A percentile compares a stretch with the other conserved stretches of the same genome.
phyloP scores from a whole-genome alignment of 192 early-diverging fungal species.

The Coemansia sp. region DNA sequence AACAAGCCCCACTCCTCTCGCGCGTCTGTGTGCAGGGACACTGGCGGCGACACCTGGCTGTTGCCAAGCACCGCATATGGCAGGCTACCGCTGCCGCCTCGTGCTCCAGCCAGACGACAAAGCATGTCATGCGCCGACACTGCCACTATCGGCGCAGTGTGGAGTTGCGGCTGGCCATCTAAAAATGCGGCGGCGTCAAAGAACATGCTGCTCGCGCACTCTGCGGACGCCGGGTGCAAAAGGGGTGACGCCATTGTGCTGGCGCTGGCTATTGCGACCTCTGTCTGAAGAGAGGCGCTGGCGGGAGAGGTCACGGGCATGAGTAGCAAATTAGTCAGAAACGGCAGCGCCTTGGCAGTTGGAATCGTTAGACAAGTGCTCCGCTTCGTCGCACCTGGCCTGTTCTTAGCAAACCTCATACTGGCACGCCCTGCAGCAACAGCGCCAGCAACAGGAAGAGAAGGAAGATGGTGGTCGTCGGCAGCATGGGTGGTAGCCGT shows the following conservation, averaged over 20 bases:
- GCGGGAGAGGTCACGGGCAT: slow-evolving; percentile 36
- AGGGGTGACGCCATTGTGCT: slow-evolving; percentile 30
- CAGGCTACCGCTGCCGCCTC: slow-evolving; percentile 1
- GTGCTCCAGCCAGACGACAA: slow-evolving; percentile 34
- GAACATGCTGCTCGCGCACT: slow-evolving; percentile 9
- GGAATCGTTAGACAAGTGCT: slow-evolving; percentile 20
- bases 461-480: background rate
- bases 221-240: slow-evolving; percentile 12
- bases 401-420: slow-evolving; percentile 6
- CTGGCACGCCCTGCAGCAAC: background rate
- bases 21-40: slow-evolving; percentile 18
- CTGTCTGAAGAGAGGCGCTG: slow-evolving; percentile 27
- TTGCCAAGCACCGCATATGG: background rate
- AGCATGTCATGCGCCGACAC: slow-evolving; percentile 45
- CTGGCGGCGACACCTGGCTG: slow-evolving; percentile 9
- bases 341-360: slow-evolving; percentile 7
- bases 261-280: slow-evolving; percentile 24
- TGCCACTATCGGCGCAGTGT: slow-evolving; percentile 19
- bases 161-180: slow-evolving; percentile 5
- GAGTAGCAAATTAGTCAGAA: slow-evolving; percentile 14
- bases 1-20: slow-evolving; percentile 39
- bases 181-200: slow-evolving; percentile 11
- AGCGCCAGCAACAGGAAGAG: background rate
- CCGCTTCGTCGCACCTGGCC: background rate
- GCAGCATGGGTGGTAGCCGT: background rate